A percentile compares a stretch with the other conserved stretches of the same genome.
phyloP scores from a whole-genome alignment of 306 rosid genomes.

The Prunus persica region DNA sequence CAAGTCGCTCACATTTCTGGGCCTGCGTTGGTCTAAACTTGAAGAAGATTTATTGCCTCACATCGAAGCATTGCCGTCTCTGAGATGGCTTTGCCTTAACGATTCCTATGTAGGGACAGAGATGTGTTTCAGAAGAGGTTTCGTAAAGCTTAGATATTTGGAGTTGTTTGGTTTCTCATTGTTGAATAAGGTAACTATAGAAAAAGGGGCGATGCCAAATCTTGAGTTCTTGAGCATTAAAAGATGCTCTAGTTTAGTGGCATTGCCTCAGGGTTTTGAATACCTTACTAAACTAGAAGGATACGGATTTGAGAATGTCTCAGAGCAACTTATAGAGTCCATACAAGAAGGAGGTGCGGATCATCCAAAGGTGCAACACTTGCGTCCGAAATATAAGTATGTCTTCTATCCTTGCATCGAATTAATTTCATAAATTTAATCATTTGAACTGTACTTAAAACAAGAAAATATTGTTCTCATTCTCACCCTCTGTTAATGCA shows the following conservation, averaged over 20 bases:
- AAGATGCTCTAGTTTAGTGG: not conserved
- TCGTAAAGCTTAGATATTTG: not conserved
- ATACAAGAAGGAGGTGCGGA: not conserved
- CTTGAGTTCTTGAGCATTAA: not conserved
- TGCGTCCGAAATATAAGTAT: too few relatives aligned
- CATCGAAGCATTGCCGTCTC: too few relatives aligned
- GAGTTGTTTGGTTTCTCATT: not conserved
- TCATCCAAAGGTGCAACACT: not conserved
- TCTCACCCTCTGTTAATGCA: too few relatives aligned
- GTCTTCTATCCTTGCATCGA: not conserved
- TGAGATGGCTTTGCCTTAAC: not conserved
- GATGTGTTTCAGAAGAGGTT: not conserved
- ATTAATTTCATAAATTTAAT: too few relatives aligned
- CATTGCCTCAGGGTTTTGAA: slow-evolving; percentile 14
- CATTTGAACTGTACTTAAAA: too few relatives aligned
- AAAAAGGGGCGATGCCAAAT: slow-evolving; percentile 5
- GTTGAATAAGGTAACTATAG: not conserved
- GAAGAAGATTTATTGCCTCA: too few relatives aligned
- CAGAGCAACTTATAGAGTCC: not conserved
- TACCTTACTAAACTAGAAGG: not conserved
- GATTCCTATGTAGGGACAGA: not conserved
- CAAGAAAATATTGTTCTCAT: too few relatives aligned
- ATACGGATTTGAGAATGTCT: not conserved
- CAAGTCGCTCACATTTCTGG: too few relatives aligned
- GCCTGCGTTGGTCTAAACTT: too few relatives aligned